These are phyloP conservation scores for Cantharellus anzutake DNA, from an alignment of 768 basidiomycete species.

Conservation along the genomic window DNA sequence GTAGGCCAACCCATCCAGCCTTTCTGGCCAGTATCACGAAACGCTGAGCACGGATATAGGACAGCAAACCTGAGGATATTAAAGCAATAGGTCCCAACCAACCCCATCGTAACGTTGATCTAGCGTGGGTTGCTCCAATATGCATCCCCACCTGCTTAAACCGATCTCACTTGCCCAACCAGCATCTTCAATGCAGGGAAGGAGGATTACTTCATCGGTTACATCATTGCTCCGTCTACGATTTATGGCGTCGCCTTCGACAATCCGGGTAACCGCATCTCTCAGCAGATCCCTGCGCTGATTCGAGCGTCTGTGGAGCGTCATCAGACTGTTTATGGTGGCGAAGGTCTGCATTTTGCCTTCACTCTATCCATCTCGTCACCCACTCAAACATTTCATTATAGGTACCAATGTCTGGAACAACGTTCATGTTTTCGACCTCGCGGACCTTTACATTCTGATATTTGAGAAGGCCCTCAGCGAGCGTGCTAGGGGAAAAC, in stretches of 20 bases:
- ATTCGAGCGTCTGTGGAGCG: slow-evolving; percentile 9
- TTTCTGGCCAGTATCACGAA: too few relatives aligned
- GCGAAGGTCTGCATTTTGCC: slow-evolving; percentile 6
- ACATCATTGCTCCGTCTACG: slow-evolving; percentile 15
- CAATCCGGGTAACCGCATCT: slow-evolving; percentile 10
- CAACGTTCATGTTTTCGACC: slow-evolving; percentile 14
- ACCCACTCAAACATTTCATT: background rate
- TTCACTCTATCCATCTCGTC: background rate
- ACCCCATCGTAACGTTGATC: slow-evolving; percentile 15
- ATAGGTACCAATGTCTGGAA: slow-evolving; percentile 13
- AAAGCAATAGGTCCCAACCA: slow-evolving; percentile 8
- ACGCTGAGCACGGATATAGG: slow-evolving; percentile 5
- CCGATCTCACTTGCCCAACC: background rate
- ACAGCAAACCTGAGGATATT: slow-evolving; percentile 13
- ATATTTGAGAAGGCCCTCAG: slow-evolving; percentile 11
- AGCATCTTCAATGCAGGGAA: slow-evolving; percentile 12
- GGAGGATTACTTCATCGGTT: slow-evolving; percentile 8
- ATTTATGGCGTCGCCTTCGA: slow-evolving; percentile 10
- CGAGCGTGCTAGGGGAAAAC: slow-evolving; percentile 4
- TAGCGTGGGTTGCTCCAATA: slow-evolving; percentile 9
- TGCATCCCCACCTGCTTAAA: background rate
- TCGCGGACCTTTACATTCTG: slow-evolving; percentile 13
- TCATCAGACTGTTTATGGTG: slow-evolving; percentile 11
- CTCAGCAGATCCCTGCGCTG: slow-evolving; percentile 12
- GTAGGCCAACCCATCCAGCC: slow-evolving; percentile 3